A percentile compares a stretch with the other conserved stretches of the same genome.
Conservation (phyloP, 2,329 filamentous ascomycete genomes). For the Aspergillus melleus region DNA sequence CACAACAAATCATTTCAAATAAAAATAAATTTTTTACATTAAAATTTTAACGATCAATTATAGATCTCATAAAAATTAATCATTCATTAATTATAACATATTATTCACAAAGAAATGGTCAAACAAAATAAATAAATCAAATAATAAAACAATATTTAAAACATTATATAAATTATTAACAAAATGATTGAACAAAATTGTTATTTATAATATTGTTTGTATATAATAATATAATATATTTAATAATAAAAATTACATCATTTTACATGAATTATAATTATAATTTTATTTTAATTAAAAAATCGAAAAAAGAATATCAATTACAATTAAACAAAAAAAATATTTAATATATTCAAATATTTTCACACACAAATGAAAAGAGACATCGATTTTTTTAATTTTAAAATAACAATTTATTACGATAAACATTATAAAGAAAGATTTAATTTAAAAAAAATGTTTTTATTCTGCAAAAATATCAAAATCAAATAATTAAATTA, state of each 20-base stretch:
- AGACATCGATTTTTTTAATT: background rate
- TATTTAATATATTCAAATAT: background rate
- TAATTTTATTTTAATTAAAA: background rate
- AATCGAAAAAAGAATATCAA: background rate
- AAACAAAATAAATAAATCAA: no score
- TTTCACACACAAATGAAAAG: background rate
- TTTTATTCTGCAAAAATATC: background rate
- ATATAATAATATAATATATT: background rate
- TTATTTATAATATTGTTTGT: slow-evolving; percentile 1
- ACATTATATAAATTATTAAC: no score
- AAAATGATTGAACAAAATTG: slow-evolving; percentile 5
- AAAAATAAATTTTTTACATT: no score
- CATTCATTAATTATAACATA: no score
- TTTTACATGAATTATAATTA: background rate
- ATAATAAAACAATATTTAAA: no score
- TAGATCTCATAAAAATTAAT: no score
- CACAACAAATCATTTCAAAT: no score
- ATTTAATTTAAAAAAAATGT: background rate
- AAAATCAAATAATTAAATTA: background rate
- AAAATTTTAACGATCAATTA: no score
- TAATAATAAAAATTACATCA: background rate
- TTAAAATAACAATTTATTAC: background rate
- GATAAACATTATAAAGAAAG: background rate
- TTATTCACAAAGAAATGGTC: no score
- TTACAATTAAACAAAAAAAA: background rate